Evolutionary conservation across 2,329 filamentous ascomycete genomes (phyloP), one percentile per base, ranked within the genome.

Genomic region (Sclerotinia minor): DNA sequence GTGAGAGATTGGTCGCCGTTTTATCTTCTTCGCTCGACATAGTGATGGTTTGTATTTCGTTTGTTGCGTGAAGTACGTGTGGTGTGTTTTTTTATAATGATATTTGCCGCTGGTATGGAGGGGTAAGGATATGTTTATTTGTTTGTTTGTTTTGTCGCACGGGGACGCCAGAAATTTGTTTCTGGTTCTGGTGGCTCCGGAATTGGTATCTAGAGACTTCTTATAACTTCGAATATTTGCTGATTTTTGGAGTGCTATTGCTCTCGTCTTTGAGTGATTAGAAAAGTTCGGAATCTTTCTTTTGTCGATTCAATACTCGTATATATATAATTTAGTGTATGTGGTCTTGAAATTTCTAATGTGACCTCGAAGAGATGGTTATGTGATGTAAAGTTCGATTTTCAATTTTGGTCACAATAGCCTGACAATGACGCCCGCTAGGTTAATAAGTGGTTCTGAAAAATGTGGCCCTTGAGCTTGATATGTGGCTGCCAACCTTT

Each of bases 1-100:
- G 73, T 7, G 68, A 61, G 21, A 73, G 69, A 24, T 68, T 73
- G 32, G 60, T 67, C 55, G 70, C 70, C 49, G 73, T 71, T 41
- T 75, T 45, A n/a, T 65, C 35, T 45, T 65, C 69, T 45, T 73
- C 64, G 71, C 72, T 74, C 5, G 54, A 58, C 67, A 68, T 68
- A 1, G 41, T 21, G n/a, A 63, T 60, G 67, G 63, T 55, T 55
- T 52, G 55, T n/a, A 52, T 29, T 9, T 35, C 35, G 32, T 19
- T 35, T 24, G 8, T 5, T 11, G 15, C 19, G 26, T 9, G n/a
- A 17, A 45, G 41, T 35, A 5, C 19, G 44, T 24, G 58, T 26
- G 29, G 19, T 35, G 44, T 49, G 19, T 19, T 41, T 15, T 15
- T 9, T 41, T 9, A 3, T 19, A 61, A 61, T 61, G 15, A 17